phyloP scores from a whole-genome alignment of 2,329 filamentous ascomycete genomes.

The Diaporthe sp. region DNA sequence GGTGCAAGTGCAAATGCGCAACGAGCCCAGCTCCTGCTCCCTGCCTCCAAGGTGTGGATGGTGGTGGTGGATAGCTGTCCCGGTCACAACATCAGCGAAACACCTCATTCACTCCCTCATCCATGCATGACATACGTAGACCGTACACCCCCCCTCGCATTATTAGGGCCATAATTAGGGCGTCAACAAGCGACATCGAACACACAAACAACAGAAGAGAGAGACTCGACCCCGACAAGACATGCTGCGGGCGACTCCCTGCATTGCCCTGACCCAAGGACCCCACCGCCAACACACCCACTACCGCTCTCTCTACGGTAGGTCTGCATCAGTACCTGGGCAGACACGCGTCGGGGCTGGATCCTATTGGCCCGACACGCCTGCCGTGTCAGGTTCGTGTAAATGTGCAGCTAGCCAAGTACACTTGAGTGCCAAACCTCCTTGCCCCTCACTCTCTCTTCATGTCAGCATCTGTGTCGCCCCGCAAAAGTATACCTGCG shows the following conservation, averaged over 20 bases:
- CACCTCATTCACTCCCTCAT: neutral
- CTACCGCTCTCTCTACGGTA: neutral
- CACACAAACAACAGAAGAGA: neutral
- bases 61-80: conserved; percentile 2
- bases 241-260: conserved; percentile 23
- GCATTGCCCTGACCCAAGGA: conserved; percentile 5
- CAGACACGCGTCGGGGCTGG: conserved; percentile 14
- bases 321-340: neutral
- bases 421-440: conserved; percentile 44
- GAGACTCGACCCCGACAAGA: conserved; percentile 14
- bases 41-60: neutral
- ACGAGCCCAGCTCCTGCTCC: neutral
- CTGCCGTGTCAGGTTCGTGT: conserved; percentile 30
- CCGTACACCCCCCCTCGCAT: neutral
- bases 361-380: conserved; percentile 26
- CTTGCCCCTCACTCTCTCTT: conserved; percentile 16
- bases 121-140: conserved; percentile 12
- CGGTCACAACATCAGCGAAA: neutral
- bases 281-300: conserved; percentile 3
- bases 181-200: conserved; percentile 7
- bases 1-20: neutral
- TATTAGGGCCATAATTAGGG: neutral
- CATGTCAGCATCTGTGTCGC: neutral
- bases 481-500: conserved; percentile 27
- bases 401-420: conserved; percentile 30